A percentile compares a stretch with the other conserved stretches of the same genome.
Evolutionary conservation across 1,284 basidiomycete species (phyloP).

Genomic region (Puccinia brachypodii): DNA sequence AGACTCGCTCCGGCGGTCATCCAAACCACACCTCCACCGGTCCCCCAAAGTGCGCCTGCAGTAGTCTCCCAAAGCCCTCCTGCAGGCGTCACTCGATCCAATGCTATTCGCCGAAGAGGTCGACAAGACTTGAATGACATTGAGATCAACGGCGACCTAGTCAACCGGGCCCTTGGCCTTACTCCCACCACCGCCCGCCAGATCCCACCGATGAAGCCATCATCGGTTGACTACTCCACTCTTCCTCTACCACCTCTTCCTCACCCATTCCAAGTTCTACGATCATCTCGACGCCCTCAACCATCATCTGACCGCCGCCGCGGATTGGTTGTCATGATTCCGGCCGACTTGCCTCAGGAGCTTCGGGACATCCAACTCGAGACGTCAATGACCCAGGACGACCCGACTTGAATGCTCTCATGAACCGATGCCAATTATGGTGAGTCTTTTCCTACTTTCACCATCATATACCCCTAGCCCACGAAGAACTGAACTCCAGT

Average conservation of each 20-base stretch:
- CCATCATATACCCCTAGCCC: neutral
- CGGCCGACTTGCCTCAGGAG: neutral
- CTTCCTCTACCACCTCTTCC: neutral
- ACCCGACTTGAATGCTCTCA: neutral
- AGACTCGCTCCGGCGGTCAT: too few relatives aligned
- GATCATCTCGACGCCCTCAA: neutral
- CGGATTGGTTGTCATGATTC: neutral
- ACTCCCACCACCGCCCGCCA: neutral
- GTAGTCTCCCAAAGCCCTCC: too few relatives aligned
- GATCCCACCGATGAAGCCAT: neutral
- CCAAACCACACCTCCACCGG: too few relatives aligned
- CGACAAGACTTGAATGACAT: neutral
- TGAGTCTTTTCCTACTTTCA: neutral
- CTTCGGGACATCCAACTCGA: neutral
- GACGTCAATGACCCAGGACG: neutral
- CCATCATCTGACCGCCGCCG: neutral
- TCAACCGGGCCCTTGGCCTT: neutral
- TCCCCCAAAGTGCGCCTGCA: too few relatives aligned
- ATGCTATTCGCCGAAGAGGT: neutral
- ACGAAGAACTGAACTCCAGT: too few relatives aligned
- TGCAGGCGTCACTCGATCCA: neutral
- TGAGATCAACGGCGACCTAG: neutral
- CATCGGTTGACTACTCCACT: neutral
- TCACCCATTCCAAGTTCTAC: too few relatives aligned
- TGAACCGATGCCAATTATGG: neutral